Percentiles rank a stretch among this genome's conserved stretches.
Evolutionary conservation across 305 asterid species (phyloP).

Genomic region (Fraxinus floribunda): DNA sequence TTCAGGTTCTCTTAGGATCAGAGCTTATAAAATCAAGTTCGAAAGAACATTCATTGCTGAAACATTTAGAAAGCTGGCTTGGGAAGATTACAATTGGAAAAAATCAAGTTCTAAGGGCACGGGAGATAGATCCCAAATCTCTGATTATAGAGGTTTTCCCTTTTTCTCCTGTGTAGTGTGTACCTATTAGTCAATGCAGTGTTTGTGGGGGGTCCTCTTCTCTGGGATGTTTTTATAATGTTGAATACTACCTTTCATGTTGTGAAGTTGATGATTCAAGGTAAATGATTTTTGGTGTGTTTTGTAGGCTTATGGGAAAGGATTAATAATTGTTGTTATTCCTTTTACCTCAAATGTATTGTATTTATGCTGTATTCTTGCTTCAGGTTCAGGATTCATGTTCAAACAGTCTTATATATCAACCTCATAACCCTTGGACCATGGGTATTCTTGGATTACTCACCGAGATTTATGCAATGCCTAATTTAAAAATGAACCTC

Average conservation of each 20-base stretch:
- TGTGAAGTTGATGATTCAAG: constrained; percentile 9
- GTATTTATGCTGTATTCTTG: constrained; percentile 22
- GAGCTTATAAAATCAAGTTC: constrained; percentile 92
- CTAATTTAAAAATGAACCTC: constrained; percentile 95
- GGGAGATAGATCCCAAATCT: constrained; percentile 92
- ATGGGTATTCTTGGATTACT: constrained; percentile 97
- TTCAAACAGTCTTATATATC: constrained; percentile 89
- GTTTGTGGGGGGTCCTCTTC: constrained; percentile 1
- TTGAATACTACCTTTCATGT: neutral
- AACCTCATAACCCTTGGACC: constrained; percentile 99
- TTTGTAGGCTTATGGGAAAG: constrained; percentile 91
- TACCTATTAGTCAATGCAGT: constrained; percentile 5
- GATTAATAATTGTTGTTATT: constrained; percentile 97
- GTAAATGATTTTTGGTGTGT: constrained; percentile 11
- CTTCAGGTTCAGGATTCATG: constrained; percentile 88
- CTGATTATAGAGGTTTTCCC: constrained; percentile 73
- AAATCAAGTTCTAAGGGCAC: constrained; percentile 89
- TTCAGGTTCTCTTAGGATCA: constrained; percentile 95
- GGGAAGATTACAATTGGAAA: constrained; percentile 97
- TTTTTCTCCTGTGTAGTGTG: neutral
- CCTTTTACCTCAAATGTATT: constrained; percentile 95
- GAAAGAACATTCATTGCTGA: constrained; percentile 96
- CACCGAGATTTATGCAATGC: constrained; percentile 94
- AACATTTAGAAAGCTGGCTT: constrained; percentile 98
- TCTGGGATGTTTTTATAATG: neutral